Base-by-base conservation (phyloP, 352 stramenopile genomes). In the Phytophthora fragariae region DNA sequence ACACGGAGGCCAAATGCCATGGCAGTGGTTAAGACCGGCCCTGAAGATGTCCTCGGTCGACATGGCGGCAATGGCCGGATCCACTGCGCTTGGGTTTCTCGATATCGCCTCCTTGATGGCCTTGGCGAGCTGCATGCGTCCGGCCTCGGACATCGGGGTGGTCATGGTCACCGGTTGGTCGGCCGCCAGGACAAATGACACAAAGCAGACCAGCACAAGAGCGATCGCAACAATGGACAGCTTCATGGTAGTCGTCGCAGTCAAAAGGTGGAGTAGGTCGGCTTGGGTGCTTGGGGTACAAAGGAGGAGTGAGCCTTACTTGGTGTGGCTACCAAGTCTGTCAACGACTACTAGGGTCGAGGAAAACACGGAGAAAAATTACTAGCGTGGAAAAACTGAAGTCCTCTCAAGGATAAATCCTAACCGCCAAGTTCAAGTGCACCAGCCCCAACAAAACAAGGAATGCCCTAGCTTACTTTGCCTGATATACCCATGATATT, bases 61-160 rank as follows among this genome's bases (percentile, higher is more conserved):
- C 53, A 73, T 63, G 10, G 29, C 21, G 19, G 31, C 24, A 15
- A 54, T 14, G 17, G 17, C 46, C 46, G 46, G 46, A 29, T 53
- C 46, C 46, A 53, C 21, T 3, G 35, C 15, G 37, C 44, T 24
- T 9, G 47, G 21, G 37, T 47, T 35, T 10, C 14, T 37, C 15
- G 37, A 15, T 37, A 66, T 24, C 60, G 70, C 65, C 3, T 55
- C 29, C 14, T 74, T 59, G 54, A 74, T 72, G 11, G n/a, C 50
- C 3, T 72, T 5, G 1, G 69, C 69, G n/a, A 75, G 63, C 21
- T 69, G 10, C 47, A 67, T 53, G 5, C 55, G 62, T 12, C 68
- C 69, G 33, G 15, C 57, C 11, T 31, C 39, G 5, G 56, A 68
- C 1, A 72, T 21, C n/a, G 46, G 5, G 46, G 46, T 11, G 8